Evolutionary conservation across 352 stramenopile species (phyloP).

Genomic region (Halophytophthora batemanensis): DNA sequence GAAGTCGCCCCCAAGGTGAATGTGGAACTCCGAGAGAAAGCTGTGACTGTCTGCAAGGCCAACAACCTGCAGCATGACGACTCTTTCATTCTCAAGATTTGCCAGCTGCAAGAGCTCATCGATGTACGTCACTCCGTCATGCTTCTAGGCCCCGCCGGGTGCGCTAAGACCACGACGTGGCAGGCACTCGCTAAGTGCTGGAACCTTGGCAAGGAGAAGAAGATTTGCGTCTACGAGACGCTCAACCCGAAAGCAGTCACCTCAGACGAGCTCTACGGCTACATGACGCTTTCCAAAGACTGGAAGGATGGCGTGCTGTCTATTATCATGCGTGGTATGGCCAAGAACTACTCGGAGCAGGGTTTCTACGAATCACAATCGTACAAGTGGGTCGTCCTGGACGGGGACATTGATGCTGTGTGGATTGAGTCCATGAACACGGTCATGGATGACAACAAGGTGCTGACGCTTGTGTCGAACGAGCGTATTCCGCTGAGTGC

Average conservation of each 20-base stretch:
- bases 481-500: constrained; percentile 80
- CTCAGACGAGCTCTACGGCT: constrained; percentile 92
- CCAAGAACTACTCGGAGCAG: constrained; percentile 86
- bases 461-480: constrained; percentile 92
- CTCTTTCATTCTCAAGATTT: constrained; percentile 85
- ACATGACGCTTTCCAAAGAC: constrained; percentile 90
- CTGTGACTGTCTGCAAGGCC: constrained; percentile 87
- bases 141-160: constrained; percentile 77
- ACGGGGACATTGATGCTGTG: constrained; percentile 87
- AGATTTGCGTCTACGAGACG: constrained; percentile 87
- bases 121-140: constrained; percentile 88
- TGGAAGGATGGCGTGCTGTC: constrained; percentile 89
- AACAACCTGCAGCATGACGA: constrained; percentile 87
- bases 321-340: constrained; percentile 90
- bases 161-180: constrained; percentile 86
- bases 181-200: constrained; percentile 83
- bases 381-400: constrained; percentile 89
- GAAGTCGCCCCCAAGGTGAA: constrained; percentile 95
- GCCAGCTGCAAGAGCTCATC: constrained; percentile 84
- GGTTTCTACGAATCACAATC: constrained; percentile 94
- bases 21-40: constrained; percentile 89
- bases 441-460: constrained; percentile 97
- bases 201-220: constrained; percentile 88
- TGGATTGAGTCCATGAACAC: constrained; percentile 96
- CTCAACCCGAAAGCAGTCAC: constrained; percentile 88